These are phyloP conservation scores for Mentha longifolia DNA, from an alignment of 257 asterid species.

Conservation along the genomic window DNA sequence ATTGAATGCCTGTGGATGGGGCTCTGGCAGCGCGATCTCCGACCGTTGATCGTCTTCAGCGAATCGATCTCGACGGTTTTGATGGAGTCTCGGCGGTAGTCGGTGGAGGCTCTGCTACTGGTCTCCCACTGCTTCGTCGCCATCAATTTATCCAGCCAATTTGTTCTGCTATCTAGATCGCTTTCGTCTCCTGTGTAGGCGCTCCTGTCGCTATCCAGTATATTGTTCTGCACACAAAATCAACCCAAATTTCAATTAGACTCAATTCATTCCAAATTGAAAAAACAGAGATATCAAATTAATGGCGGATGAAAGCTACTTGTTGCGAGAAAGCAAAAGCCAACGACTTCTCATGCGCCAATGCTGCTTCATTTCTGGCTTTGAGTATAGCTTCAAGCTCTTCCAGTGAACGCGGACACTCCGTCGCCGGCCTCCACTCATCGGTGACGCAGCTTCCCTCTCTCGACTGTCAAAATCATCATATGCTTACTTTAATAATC, in stretches of 20 bases:
- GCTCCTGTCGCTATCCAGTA: constrained; percentile 40
- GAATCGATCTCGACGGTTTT: constrained; percentile 82
- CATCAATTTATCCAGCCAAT: constrained; percentile 72
- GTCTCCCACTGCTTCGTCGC: constrained; percentile 64
- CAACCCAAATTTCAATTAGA: background rate
- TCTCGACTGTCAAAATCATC: constrained; percentile 52
- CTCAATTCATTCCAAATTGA: background rate
- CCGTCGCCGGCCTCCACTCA: constrained; percentile 57
- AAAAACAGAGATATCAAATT: background rate
- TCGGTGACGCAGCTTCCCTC: constrained; percentile 64
- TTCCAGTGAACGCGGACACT: constrained; percentile 71
- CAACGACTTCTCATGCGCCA: constrained; percentile 61
- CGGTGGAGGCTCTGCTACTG: constrained; percentile 66
- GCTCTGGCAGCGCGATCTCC: constrained; percentile 67
- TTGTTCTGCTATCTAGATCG: constrained; percentile 51
- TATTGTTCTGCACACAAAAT: constrained; percentile 36
- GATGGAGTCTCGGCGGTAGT: constrained; percentile 66
- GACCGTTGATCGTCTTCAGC: constrained; percentile 39
- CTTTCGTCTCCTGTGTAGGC: constrained; percentile 43
- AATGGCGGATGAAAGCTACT: constrained; percentile 34
- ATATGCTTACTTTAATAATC: background rate
- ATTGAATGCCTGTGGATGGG: constrained; percentile 50
- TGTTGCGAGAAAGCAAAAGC: constrained; percentile 75
- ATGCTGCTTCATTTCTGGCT: constrained; percentile 76
- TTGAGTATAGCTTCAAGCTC: constrained; percentile 72